phyloP scores from a whole-genome alignment of 1,284 basidiomycete genomes.

The Naganishia sp. region DNA sequence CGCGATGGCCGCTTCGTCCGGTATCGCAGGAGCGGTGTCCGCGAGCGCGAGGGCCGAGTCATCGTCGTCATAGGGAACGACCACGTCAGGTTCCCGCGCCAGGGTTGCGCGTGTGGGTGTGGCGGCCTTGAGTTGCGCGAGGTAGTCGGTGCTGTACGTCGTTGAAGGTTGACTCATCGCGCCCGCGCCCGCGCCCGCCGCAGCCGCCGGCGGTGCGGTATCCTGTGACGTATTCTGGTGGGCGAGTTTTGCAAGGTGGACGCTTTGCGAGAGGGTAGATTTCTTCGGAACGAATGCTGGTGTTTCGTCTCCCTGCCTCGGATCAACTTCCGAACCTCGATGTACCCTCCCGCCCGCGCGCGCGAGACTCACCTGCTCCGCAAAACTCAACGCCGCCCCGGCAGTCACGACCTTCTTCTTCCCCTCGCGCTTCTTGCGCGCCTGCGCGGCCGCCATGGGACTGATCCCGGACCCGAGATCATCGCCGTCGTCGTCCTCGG shows the following conservation, averaged over 20 bases:
- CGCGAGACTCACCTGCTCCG: conserved; percentile 54
- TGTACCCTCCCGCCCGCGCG: not conserved
- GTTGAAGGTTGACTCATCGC: conserved; percentile 36
- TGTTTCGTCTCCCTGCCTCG: conserved; percentile 26
- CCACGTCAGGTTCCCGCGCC: conserved; percentile 1
- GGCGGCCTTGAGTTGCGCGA: conserved; percentile 78
- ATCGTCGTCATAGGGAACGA: conserved; percentile 12
- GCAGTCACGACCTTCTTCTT: conserved; percentile 45
- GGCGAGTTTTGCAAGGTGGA: conserved; percentile 34
- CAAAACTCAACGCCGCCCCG: conserved; percentile 52
- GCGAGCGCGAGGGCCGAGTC: conserved; percentile 35
- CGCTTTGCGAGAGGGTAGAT: conserved; percentile 50
- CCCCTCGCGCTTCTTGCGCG: conserved; percentile 48
- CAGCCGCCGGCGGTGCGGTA: conserved; percentile 43
- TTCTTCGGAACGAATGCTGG: conserved; percentile 50
- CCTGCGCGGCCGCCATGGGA: conserved; percentile 45
- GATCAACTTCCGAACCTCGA: not conserved
- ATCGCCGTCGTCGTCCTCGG: conserved; percentile 31
- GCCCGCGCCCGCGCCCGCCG: conserved; percentile 35
- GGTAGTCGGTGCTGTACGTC: conserved; percentile 71
- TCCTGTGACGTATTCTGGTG: conserved; percentile 40
- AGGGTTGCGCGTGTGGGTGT: conserved; percentile 61
- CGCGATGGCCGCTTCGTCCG: conserved; percentile 71
- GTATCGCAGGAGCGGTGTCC: conserved; percentile 62
- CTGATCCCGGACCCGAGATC: not conserved